Percentiles rank a stretch among this genome's conserved stretches.
Conservation (phyloP, 352 stramenopile species). For the Globisporangium rhizosaccharum region DNA sequence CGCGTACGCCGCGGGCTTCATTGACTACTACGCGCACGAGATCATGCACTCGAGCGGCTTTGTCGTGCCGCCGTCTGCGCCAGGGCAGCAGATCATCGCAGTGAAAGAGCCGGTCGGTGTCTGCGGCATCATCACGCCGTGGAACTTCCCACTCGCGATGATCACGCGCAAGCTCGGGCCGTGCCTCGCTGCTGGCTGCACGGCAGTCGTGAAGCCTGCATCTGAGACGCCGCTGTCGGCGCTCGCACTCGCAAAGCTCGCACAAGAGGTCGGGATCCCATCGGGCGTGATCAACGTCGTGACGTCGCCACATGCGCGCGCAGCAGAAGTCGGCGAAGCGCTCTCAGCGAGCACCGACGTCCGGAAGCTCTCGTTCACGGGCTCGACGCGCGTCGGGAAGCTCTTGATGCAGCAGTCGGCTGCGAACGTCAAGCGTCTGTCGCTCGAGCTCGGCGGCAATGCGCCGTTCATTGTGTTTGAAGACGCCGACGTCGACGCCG, state of each 20-base stretch:
- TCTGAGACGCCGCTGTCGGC: conserved; percentile 95
- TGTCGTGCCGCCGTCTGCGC: conserved; percentile 51
- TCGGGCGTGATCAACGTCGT: conserved; percentile 89
- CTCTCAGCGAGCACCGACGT: conserved; percentile 71
- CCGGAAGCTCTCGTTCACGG: conserved; percentile 90
- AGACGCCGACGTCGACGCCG: conserved; percentile 78
- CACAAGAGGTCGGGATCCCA: conserved; percentile 81
- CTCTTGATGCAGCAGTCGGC: conserved; percentile 77
- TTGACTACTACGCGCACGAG: conserved; percentile 97
- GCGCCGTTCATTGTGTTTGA: conserved; percentile 92
- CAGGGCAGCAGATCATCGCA: conserved; percentile 65
- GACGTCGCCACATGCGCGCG: conserved; percentile 51
- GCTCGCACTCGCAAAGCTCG: conserved; percentile 89
- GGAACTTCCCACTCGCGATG: conserved; percentile 99
- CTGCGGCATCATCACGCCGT: conserved; percentile 93
- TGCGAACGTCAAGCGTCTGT: conserved; percentile 74
- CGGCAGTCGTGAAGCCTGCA: conserved; percentile 94
- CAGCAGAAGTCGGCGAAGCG: conserved; percentile 65
- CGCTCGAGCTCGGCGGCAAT: conserved; percentile 91
- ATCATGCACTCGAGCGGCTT: conserved; percentile 85
- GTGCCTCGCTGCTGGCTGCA: conserved; percentile 92
- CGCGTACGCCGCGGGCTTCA: conserved; percentile 90
- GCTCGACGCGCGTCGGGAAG: conserved; percentile 78
- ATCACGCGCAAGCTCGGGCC: conserved; percentile 95
- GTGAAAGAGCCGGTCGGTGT: conserved; percentile 94